Evolutionary conservation across 1,284 basidiomycete species (phyloP).

Genomic region (Paramarasmius palmivorus): DNA sequence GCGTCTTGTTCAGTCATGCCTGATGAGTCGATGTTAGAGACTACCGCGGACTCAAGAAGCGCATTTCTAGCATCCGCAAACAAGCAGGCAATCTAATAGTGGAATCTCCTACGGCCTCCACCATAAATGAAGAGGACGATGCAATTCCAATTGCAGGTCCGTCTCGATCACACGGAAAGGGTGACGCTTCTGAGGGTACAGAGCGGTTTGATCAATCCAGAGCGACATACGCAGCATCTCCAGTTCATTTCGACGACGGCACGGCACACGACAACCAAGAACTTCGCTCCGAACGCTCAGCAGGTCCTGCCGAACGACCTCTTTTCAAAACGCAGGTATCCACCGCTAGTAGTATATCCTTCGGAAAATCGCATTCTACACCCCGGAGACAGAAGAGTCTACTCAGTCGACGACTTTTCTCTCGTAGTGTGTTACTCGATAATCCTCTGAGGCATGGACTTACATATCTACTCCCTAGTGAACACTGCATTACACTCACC

Average conservation of each 20-base stretch:
- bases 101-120: conserved; percentile 13
- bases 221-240: no score
- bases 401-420: conserved; percentile 2
- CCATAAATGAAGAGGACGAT: background rate
- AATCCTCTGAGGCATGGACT: no score
- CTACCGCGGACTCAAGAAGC: conserved; percentile 72
- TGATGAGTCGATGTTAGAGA: conserved; percentile 44
- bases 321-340: no score
- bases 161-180: conserved; percentile 3
- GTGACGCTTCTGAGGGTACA: no score
- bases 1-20: conserved; percentile 10
- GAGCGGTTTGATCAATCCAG: no score
- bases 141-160: background rate
- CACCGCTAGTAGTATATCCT: no score
- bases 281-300: no score
- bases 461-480: no score
- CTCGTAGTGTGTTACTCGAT: conserved; percentile 3
- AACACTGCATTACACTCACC: no score
- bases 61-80: conserved; percentile 57
- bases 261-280: no score
- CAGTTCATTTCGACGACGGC: no score
- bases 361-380: background rate
- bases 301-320: no score
- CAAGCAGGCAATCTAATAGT: conserved; percentile 29
- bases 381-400: conserved; percentile 1